Base-by-base conservation (phyloP, 805 yeast genomes). In the Myxozyma monticola region DNA sequence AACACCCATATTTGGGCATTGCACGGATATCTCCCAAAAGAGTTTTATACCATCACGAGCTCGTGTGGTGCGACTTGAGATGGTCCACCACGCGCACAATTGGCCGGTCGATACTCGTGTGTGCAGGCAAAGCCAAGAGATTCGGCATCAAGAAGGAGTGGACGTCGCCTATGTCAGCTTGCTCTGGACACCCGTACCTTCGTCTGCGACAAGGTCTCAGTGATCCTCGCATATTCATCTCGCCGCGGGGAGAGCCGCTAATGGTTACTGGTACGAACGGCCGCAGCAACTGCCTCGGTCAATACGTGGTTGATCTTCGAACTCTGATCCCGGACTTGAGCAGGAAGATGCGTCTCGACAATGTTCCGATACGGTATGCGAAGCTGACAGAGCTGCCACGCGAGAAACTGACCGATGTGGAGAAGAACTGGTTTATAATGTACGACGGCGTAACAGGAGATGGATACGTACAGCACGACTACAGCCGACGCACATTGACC, bases 191-290 rank as follows among this genome's bases (percentile, higher is more conserved):
- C 22, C 38, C 47, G 20, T 42, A 21, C 25, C 18, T 51, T 41
- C 2, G 40, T 15, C n/a, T 43, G 31, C 9, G 10, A 18, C 49
- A 30, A 15, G 56, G 56, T 14, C 49, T 42, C 26, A 9, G 45
- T 18, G 57, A 53, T 21, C 57, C 57, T 6, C 48, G 57, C 12
- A 43, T 51, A n/a, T 38, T 51, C 30, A 33, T 45, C n/a, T 49
- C 51, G 20, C 56, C 54, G 18, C 37, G n/a, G n/a, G 57, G 57
- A 15, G 57, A 53, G 36, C 57, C 57, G 18, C 37, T 53, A n/a
- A 53, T 53, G 57, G 37, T 45, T 12, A 51, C 46, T n/a, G 57
- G 57, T 15, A 45, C 56, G 18, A 53, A 53, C 31, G 55, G 54
- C 14, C 12, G 17, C 6, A 10, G 12, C 14, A 53, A 46, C 17